Base-by-base conservation (phyloP, 169 alveolate genomes). In the Eimeria zaria region DNA sequence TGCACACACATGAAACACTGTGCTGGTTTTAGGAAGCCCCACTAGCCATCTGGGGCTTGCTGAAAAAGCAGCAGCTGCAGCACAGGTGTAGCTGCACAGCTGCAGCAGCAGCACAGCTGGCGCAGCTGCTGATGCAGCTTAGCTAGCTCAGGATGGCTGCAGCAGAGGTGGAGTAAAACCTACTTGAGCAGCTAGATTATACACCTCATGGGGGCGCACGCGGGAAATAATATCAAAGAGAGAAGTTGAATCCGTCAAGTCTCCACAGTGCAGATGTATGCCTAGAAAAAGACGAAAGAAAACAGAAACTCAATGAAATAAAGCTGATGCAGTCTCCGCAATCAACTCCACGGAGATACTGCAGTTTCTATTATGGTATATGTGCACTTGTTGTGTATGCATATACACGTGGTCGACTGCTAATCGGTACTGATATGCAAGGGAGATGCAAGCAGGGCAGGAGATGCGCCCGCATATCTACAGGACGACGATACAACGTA, bases 261-360 rank as follows among this genome's bases (percentile, higher is more conserved):
- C 99, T 12, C 99, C 99, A 78, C 97, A 97, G 96, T 98, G 98
- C 53, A 98, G 96, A 53, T 84, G 89, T 88, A 98, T 84, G 80
- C 97, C 95, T 95, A 94, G 16, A 39, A 14, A 39, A 33, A 91
- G 46, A 80, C 16, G 41, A 30, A 36, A 6, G 22, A 1, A n/a
- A 30, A 62, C 46, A 48, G 18, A 30, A 74, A 53, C 51, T 1
- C 0, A n/a, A 51, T n/a, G 36, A 51, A 18, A 5, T 20, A 14
- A 78, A 44, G 41, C 39, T 51, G 51, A 7, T n/a, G 27, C 8
- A 27, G 71, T 41, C 74, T 20, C 11, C 74, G 33, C n/a, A 14
- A 7, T 12, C 41, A 53, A 9, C 41, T 67, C 41, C 27, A 11
- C 2, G 27, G 0, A 67, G 8, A 12, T 22, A n/a, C 46, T 7